Conservation (phyloP, 2,329 filamentous ascomycete species). For the Colletotrichum filicis region DNA sequence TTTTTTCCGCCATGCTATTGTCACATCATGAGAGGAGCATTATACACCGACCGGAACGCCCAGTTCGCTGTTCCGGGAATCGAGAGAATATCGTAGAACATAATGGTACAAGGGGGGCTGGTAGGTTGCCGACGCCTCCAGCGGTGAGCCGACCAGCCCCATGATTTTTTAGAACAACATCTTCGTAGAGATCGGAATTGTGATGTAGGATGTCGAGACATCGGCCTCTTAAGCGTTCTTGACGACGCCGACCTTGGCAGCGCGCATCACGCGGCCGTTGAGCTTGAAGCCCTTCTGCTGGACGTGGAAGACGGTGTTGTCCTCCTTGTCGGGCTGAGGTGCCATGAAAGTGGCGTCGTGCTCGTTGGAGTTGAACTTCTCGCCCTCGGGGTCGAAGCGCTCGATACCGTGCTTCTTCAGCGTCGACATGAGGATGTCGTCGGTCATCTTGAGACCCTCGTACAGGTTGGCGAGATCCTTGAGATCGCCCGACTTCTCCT, state of each 20-base stretch:
- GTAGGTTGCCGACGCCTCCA: slow-evolving; percentile 14
- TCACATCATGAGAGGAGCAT: slow-evolving; percentile 59
- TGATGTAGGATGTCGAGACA: not conserved
- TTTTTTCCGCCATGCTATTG: slow-evolving; percentile 30
- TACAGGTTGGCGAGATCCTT: slow-evolving; percentile 84
- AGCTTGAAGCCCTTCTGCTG: slow-evolving; percentile 97
- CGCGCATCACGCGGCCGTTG: slow-evolving; percentile 88
- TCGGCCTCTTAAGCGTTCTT: slow-evolving; percentile 71
- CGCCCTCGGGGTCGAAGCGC: slow-evolving; percentile 83
- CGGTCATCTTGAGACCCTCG: slow-evolving; percentile 95
- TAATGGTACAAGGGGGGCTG: slow-evolving; percentile 47
- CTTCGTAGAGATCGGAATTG: not conserved
- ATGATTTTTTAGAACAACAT: slow-evolving; percentile 5
- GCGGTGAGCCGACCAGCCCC: slow-evolving; percentile 7
- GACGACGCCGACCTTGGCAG: slow-evolving; percentile 95
- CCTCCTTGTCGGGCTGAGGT: slow-evolving; percentile 86
- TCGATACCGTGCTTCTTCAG: slow-evolving; percentile 95
- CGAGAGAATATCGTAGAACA: slow-evolving; percentile 33
- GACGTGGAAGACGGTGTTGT: slow-evolving; percentile 89
- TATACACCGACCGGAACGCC: slow-evolving; percentile 49
- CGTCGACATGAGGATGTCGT: slow-evolving; percentile 86
- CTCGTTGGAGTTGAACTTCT: slow-evolving; percentile 95
- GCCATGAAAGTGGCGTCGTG: slow-evolving; percentile 98
- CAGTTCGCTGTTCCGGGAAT: slow-evolving; percentile 35
- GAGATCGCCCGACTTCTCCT: slow-evolving; percentile 61